Evolutionary conservation across 345 rosid species (phyloP).

Genomic region (Erucastrum elatum): DNA sequence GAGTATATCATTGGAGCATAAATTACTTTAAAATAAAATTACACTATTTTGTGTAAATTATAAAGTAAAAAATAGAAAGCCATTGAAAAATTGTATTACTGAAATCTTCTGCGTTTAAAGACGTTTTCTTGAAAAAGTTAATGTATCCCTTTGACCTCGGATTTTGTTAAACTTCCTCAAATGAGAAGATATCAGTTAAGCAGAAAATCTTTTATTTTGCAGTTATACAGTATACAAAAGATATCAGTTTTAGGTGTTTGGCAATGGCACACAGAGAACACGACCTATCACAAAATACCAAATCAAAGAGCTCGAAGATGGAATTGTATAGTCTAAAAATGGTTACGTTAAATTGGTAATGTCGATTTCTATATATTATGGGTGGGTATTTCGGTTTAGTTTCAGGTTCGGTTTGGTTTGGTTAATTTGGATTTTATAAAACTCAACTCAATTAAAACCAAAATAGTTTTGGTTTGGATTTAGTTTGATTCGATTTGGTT

Average conservation of each 20-base stretch:
- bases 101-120: neutral
- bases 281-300: constrained; percentile 19
- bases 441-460: no score
- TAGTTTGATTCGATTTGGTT: no score
- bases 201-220: neutral
- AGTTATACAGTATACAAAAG: neutral
- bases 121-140: no score
- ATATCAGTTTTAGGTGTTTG: neutral
- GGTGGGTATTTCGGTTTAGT: no score
- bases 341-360: neutral
- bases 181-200: neutral
- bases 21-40: no score
- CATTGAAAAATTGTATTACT: no score
- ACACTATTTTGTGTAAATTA: neutral
- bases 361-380: neutral
- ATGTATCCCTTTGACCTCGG: neutral
- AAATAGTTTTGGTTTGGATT: no score
- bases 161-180: neutral
- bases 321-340: neutral
- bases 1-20: no score
- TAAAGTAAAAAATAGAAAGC: no score
- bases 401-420: no score
- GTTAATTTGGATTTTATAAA: no score
- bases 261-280: constrained; percentile 16
- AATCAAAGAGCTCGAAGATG: constrained; percentile 18